Percentiles rank a stretch among this genome's conserved stretches.
These are phyloP conservation scores for Calonectria hawksworthii DNA, from an alignment of 2,329 filamentous ascomycete species.

Conservation along the genomic window DNA sequence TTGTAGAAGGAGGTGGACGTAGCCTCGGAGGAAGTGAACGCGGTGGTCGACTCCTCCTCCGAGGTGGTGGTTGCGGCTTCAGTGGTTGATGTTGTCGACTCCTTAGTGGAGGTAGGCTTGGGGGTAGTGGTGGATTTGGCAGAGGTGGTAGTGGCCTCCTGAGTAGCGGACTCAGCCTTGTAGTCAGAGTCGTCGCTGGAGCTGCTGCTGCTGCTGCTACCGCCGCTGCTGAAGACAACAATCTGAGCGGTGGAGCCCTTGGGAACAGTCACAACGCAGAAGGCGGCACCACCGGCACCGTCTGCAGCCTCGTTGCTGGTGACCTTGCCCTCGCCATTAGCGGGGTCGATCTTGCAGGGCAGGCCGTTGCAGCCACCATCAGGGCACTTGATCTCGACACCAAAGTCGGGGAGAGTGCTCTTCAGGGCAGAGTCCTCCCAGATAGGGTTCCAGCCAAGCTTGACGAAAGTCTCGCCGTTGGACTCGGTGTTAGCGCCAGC, in stretches of 20 bases:
- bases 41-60: conserved; percentile 23
- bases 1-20: conserved; percentile 45
- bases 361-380: conserved; percentile 77
- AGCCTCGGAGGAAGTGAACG: conserved; percentile 28
- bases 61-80: conserved; percentile 38
- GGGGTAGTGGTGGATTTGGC: conserved; percentile 27
- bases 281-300: conserved; percentile 77
- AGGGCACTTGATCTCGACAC: conserved; percentile 78
- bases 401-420: conserved; percentile 72
- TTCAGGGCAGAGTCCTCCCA: conserved; percentile 71
- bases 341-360: conserved; percentile 80
- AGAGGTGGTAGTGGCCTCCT: conserved; percentile 35
- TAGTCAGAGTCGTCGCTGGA: conserved; percentile 27
- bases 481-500: conserved; percentile 79
- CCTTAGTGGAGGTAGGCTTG: conserved; percentile 37
- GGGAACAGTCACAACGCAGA: conserved; percentile 83
- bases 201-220: conserved; percentile 39
- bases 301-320: conserved; percentile 65
- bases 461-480: conserved; percentile 78
- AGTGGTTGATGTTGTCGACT: conserved; percentile 48
- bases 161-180: conserved; percentile 37
- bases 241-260: conserved; percentile 77
- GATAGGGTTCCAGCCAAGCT: conserved; percentile 84
- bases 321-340: conserved; percentile 70
- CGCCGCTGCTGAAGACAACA: conserved; percentile 69